These are phyloP conservation scores for Hydnum rufescens DNA, from an alignment of 768 basidiomycete species.

Conservation along the genomic window DNA sequence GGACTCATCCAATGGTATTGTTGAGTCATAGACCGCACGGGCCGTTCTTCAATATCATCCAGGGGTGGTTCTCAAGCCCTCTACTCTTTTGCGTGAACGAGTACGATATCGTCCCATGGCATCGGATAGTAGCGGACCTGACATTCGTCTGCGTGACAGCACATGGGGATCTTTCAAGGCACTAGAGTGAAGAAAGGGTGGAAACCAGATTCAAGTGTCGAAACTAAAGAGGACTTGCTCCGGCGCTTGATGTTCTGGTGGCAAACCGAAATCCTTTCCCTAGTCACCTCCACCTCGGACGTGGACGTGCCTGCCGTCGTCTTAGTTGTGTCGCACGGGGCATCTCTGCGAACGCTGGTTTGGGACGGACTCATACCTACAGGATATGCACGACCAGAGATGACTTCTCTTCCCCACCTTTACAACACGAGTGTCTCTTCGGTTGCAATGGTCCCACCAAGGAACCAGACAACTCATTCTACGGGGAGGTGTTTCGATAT, in stretches of 20 bases:
- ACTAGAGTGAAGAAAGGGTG: neutral
- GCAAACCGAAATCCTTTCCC: neutral
- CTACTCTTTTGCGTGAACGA: neutral
- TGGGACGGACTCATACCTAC: too few relatives aligned
- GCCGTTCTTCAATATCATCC: slow-evolving; percentile 8
- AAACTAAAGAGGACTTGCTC: neutral
- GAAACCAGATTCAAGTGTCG: neutral
- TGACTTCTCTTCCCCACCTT: too few relatives aligned
- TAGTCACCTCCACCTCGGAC: neutral
- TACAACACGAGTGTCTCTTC: too few relatives aligned
- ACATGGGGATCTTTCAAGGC: neutral
- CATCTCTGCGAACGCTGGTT: neutral
- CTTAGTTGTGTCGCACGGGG: neutral
- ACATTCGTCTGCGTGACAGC: neutral
- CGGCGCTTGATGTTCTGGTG: neutral
- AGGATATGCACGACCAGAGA: too few relatives aligned
- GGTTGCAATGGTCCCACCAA: too few relatives aligned
- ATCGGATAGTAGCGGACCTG: neutral
- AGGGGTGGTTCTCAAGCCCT: neutral
- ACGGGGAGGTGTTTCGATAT: too few relatives aligned
- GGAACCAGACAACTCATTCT: too few relatives aligned
- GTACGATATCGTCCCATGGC: neutral
- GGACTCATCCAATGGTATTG: neutral
- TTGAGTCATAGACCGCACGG: slow-evolving; percentile 6
- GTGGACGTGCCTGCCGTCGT: neutral